Conservation (phyloP, 2,329 filamentous ascomycete species). For the Lasiodiplodia theobromae region DNA sequence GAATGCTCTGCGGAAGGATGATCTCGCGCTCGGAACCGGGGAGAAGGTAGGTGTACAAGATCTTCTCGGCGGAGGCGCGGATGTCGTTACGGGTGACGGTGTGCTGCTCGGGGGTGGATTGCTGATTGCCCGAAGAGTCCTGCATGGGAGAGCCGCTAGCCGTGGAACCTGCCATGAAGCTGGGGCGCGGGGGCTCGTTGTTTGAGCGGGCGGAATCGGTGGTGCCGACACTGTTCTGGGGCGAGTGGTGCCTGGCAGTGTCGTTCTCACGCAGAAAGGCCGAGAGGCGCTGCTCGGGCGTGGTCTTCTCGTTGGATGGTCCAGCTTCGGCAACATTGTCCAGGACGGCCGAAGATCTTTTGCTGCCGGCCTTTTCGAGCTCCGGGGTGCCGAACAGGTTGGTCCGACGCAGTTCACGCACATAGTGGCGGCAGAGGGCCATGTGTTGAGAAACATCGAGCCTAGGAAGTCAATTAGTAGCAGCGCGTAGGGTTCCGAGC, state of each 20-base stretch:
- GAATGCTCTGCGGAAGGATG: conserved; percentile 85
- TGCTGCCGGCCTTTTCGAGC: conserved; percentile 76
- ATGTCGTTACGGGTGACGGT: conserved; percentile 90
- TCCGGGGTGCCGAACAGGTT: conserved; percentile 94
- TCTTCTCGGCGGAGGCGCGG: conserved; percentile 93
- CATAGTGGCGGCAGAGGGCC: conserved; percentile 96
- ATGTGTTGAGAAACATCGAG: conserved; percentile 99
- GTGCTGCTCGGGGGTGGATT: conserved; percentile 65
- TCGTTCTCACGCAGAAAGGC: conserved; percentile 77
- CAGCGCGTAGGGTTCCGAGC: background rate
- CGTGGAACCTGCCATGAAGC: conserved; percentile 67
- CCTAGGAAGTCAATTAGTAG: conserved; percentile 62
- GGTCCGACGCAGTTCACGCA: conserved; percentile 90
- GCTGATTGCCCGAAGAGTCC: conserved; percentile 42
- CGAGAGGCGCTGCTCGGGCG: conserved; percentile 88
- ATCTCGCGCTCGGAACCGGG: conserved; percentile 97
- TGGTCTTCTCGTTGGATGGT: conserved; percentile 69
- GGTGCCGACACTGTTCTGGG: conserved; percentile 56
- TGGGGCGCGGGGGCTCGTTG: conserved; percentile 61
- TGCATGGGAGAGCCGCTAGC: conserved; percentile 73
- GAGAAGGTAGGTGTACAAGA: conserved; percentile 95
- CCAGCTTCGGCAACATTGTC: conserved; percentile 66
- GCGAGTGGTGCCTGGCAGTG: conserved; percentile 53
- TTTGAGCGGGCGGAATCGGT: conserved; percentile 61
- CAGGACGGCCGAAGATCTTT: conserved; percentile 81